Evolutionary conservation across 345 rosid species (phyloP).

Genomic region (Xanthoceras sorbifolium): DNA sequence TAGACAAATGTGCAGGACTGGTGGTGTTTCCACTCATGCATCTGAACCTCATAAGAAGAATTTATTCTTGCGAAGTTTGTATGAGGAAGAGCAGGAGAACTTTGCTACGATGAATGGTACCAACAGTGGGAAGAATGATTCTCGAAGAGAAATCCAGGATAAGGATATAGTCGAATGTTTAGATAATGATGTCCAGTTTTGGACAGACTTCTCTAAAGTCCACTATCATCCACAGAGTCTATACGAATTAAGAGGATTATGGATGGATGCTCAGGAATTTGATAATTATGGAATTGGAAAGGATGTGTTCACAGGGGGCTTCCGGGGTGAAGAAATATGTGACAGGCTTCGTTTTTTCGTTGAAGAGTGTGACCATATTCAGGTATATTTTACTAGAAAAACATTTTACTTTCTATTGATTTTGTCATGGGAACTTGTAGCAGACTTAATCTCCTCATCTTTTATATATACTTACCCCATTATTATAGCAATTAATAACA

Average conservation of each 20-base stretch:
- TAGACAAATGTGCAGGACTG: slow-evolving; percentile 56
- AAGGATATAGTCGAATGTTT: slow-evolving; percentile 69
- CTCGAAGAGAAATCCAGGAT: slow-evolving; percentile 52
- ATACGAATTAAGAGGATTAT: slow-evolving; percentile 70
- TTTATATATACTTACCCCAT: neutral
- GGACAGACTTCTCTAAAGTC: slow-evolving; percentile 94
- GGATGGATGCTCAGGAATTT: slow-evolving; percentile 58
- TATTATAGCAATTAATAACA: neutral
- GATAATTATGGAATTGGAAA: slow-evolving; percentile 81
- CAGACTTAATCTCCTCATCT: neutral
- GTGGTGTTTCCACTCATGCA: slow-evolving; percentile 57
- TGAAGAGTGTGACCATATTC: slow-evolving; percentile 94
- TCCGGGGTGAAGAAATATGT: slow-evolving; percentile 69
- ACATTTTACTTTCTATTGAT: neutral
- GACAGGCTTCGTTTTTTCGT: slow-evolving; percentile 83
- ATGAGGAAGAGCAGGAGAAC: slow-evolving; percentile 51
- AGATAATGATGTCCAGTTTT: slow-evolving; percentile 64
- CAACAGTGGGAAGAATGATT: slow-evolving; percentile 29
- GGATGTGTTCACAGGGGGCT: slow-evolving; percentile 62
- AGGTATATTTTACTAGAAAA: slow-evolving; percentile 40
- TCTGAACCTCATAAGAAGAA: slow-evolving; percentile 66
- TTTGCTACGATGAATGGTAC: slow-evolving; percentile 19
- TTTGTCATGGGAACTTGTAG: neutral
- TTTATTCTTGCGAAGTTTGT: slow-evolving; percentile 75
- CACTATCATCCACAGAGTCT: slow-evolving; percentile 84